Percentiles rank a stretch among this genome's conserved stretches.
phyloP scores from a whole-genome alignment of 371 early-diverging fungal genomes.

The Mucor saturninus region DNA sequence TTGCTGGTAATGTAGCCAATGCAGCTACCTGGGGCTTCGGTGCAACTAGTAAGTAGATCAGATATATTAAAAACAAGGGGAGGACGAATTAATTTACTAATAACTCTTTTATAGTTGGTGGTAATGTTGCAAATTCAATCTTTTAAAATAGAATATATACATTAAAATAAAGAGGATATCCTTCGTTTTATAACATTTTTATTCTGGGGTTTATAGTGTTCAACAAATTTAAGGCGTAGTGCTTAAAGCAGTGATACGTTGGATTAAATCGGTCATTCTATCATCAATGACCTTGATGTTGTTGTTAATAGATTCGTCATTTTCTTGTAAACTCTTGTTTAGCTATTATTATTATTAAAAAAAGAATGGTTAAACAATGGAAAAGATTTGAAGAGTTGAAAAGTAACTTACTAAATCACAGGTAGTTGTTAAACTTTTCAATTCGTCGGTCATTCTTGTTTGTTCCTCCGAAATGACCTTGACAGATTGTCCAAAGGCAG shows the following conservation, averaged over 20 bases:
- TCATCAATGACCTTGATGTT: constrained; percentile 74
- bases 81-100: no score
- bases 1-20: constrained; percentile 38
- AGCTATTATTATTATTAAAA: constrained; percentile 40
- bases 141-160: constrained; percentile 17
- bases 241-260: constrained; percentile 54
- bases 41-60: constrained; percentile 38
- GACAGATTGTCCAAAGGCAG: constrained; percentile 77
- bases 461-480: constrained; percentile 78
- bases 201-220: no score
- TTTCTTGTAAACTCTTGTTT: constrained; percentile 67
- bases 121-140: constrained; percentile 34
- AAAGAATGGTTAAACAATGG: neutral
- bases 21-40: constrained; percentile 54
- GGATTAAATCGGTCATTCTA: constrained; percentile 68
- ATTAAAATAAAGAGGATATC: no score
- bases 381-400: neutral
- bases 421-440: constrained; percentile 69
- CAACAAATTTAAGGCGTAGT: neutral
- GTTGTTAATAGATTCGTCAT: constrained; percentile 63
- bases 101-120: constrained; percentile 29
- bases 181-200: no score
- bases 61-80: no score
- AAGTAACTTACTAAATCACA: constrained; percentile 43
- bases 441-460: constrained; percentile 68